A percentile compares a stretch with the other conserved stretches of the same genome.
Conservation (phyloP, 257 asterid species). For the Solanum sejunctum region DNA sequence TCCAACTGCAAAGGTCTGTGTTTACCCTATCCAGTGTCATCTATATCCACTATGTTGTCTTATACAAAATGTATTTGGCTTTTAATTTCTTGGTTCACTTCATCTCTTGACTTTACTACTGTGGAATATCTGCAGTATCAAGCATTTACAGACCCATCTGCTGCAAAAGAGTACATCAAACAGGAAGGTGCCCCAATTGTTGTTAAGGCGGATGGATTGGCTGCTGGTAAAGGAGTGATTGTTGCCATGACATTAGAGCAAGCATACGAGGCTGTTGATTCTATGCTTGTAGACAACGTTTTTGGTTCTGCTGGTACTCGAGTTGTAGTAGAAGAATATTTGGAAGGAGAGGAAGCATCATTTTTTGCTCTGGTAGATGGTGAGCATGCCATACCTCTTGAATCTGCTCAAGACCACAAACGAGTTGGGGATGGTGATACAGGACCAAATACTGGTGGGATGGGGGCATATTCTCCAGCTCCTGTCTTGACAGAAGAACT, state of each 20-base stretch:
- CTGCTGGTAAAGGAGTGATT: constrained; percentile 91
- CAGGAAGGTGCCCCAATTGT: constrained; percentile 83
- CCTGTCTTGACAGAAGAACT: constrained; percentile 78
- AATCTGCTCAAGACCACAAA: constrained; percentile 97
- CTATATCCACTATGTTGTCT: background rate
- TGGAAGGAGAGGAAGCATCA: constrained; percentile 95
- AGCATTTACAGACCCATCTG: constrained; percentile 50
- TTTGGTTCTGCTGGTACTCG: constrained; percentile 81
- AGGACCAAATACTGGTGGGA: constrained; percentile 96
- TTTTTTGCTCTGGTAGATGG: constrained; percentile 93
- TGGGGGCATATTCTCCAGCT: constrained; percentile 99
- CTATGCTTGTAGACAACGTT: constrained; percentile 67
- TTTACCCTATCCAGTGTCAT: background rate
- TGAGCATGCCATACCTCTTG: constrained; percentile 77
- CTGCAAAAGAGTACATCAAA: constrained; percentile 69
- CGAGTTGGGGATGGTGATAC: constrained; percentile 90
- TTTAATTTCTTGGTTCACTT: background rate
- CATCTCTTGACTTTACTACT: background rate
- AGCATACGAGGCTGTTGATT: constrained; percentile 80
- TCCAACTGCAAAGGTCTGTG: constrained; percentile 82
- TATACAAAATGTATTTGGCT: background rate
- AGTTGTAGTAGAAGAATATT: constrained; percentile 67
- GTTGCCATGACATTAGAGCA: constrained; percentile 74
- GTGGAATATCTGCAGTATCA: constrained; percentile 43
- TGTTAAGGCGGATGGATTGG: constrained; percentile 88